phyloP scores from a whole-genome alignment of 768 basidiomycete species.

The Tephrocybe sp. region DNA sequence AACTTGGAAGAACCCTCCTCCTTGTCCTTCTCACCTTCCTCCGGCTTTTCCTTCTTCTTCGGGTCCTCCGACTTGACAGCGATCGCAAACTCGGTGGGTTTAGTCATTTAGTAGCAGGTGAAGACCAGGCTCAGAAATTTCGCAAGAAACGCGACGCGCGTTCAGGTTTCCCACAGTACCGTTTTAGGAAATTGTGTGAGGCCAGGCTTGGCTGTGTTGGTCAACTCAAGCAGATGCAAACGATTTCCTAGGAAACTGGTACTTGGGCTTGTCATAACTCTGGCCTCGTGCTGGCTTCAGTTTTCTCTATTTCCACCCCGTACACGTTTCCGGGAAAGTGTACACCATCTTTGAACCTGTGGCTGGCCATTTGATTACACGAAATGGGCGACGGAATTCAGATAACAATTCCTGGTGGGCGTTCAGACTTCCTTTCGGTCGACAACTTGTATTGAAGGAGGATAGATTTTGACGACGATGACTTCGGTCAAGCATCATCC shows the following conservation, averaged over 20 bases:
- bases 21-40: constrained; percentile 45
- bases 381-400: constrained; percentile 51
- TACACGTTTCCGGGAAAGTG: constrained; percentile 17
- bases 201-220: constrained; percentile 10
- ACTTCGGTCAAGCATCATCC: constrained; percentile 50
- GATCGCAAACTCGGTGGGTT: constrained; percentile 57
- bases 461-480: constrained; percentile 78
- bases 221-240: constrained; percentile 8
- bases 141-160: constrained; percentile 51
- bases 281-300: neutral
- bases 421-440: constrained; percentile 16
- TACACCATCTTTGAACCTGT: constrained; percentile 4
- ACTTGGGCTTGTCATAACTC: neutral
- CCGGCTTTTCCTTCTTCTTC: constrained; percentile 58
- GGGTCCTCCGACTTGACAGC: constrained; percentile 73
- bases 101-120: constrained; percentile 42
- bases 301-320: constrained; percentile 4
- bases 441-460: constrained; percentile 11
- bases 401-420: constrained; percentile 62
- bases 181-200: constrained; percentile 3
- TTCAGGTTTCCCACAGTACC: constrained; percentile 34
- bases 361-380: constrained; percentile 18
- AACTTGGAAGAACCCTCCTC: constrained; percentile 55
- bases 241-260: constrained; percentile 15
- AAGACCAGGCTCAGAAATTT: constrained; percentile 8